Conservation (phyloP, 1,139 yeast species). For the Geotrichum restrictum region DNA sequence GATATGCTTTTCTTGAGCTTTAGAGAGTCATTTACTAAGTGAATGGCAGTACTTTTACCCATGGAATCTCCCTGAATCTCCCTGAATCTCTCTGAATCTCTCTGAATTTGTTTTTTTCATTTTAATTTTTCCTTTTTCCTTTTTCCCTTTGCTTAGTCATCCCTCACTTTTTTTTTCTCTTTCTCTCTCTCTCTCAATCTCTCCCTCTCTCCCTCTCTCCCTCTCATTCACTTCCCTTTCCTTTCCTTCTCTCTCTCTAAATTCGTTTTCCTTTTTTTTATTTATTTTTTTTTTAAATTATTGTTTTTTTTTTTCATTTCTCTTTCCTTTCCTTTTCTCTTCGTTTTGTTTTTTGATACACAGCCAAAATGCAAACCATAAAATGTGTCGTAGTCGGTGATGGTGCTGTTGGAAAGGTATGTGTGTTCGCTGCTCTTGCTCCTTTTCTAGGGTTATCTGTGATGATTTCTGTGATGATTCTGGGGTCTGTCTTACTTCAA, state of each 20-base stretch:
- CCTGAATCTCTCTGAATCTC: neutral
- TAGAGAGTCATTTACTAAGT: too few relatives aligned
- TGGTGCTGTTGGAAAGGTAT: slow-evolving; percentile 88
- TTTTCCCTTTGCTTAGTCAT: neutral
- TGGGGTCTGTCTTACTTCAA: too few relatives aligned
- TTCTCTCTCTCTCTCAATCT: neutral
- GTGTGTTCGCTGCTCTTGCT: slow-evolving; percentile 23
- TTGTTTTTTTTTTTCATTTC: neutral
- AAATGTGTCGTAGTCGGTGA: slow-evolving; percentile 97
- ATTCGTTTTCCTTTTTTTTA: neutral
- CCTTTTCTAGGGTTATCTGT: slow-evolving; percentile 1
- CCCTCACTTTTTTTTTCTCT: neutral
- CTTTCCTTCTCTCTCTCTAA: neutral
- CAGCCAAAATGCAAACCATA: slow-evolving; percentile 64
- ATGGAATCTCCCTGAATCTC: too few relatives aligned
- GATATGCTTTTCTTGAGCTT: too few relatives aligned
- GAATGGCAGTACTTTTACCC: too few relatives aligned
- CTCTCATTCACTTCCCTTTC: neutral
- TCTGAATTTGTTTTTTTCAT: neutral
- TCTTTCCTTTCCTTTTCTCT: neutral
- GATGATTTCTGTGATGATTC: neutral
- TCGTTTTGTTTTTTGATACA: slow-evolving; percentile 1
- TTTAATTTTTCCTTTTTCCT: slow-evolving; percentile 4
- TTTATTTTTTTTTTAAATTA: neutral
- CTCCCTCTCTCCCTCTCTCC: neutral